Evolutionary conservation across 345 rosid species (phyloP).

Genomic region (Theobroma cacao): DNA sequence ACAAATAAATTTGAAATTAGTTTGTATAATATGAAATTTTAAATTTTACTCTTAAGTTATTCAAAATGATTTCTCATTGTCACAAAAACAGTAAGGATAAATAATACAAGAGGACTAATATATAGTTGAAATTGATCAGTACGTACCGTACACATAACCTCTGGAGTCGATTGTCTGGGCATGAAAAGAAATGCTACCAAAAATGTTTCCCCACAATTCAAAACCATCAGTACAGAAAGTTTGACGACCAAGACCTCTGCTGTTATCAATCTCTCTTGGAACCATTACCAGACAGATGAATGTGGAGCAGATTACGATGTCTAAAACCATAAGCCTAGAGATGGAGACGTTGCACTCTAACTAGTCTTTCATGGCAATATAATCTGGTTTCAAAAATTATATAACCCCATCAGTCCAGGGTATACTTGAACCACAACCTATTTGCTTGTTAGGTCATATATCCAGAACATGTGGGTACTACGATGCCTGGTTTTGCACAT

Average conservation of each 20-base stretch:
- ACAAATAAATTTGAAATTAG: no score
- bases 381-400: background rate
- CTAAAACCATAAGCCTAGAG: background rate
- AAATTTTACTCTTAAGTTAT: no score
- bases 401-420: background rate
- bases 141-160: background rate
- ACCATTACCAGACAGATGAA: background rate
- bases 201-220: background rate
- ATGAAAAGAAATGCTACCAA: background rate
- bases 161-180: background rate
- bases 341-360: background rate
- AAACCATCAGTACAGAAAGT: background rate
- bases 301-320: background rate
- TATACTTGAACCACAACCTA: background rate
- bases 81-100: no score
- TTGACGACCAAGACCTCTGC: background rate
- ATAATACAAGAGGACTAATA: background rate
- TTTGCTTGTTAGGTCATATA: background rate
- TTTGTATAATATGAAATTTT: no score
- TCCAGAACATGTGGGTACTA: background rate
- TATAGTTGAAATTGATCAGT: background rate
- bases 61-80: no score
- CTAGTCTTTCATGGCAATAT: background rate
- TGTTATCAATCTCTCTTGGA: background rate
- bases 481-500: background rate